A percentile compares a stretch with the other conserved stretches of the same genome.
Evolutionary conservation across 2,329 filamentous ascomycete species (phyloP).

Genomic region (Mycosphaerella arachidis): DNA sequence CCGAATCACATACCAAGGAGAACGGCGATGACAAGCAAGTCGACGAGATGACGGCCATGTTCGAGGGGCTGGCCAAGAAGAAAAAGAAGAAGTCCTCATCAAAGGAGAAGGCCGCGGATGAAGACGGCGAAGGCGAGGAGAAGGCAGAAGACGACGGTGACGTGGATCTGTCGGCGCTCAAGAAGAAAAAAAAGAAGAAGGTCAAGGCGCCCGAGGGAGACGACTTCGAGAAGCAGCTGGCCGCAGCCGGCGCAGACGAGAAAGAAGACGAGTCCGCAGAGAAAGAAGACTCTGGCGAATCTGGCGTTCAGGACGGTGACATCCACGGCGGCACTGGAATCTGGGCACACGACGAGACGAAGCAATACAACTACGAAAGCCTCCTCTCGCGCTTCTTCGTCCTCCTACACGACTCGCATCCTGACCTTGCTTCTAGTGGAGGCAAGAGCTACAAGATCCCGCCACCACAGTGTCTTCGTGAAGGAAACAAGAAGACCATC

Average conservation of each 20-base stretch:
- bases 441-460: constrained; percentile 99
- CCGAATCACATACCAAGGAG: constrained; percentile 64
- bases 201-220: constrained; percentile 55
- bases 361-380: constrained; percentile 75
- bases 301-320: constrained; percentile 61
- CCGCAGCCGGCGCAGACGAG: constrained; percentile 55
- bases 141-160: constrained; percentile 53
- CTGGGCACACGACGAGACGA: constrained; percentile 76
- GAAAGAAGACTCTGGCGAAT: constrained; percentile 37
- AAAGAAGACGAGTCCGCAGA: constrained; percentile 49
- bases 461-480: constrained; percentile 94
- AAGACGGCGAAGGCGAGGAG: constrained; percentile 36
- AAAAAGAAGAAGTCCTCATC: constrained; percentile 65
- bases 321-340: constrained; percentile 84
- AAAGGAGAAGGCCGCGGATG: constrained; percentile 37
- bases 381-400: constrained; percentile 91
- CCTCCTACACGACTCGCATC: constrained; percentile 91
- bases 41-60: constrained; percentile 36
- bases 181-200: constrained; percentile 84
- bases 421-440: constrained; percentile 71
- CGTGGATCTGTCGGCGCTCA: constrained; percentile 64
- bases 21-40: constrained; percentile 27
- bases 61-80: constrained; percentile 46
- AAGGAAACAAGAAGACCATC: constrained; percentile 99
- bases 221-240: constrained; percentile 65